These are phyloP conservation scores for Platanthera guangdongensis DNA, from an alignment of 106 monocot species.

Conservation along the genomic window DNA sequence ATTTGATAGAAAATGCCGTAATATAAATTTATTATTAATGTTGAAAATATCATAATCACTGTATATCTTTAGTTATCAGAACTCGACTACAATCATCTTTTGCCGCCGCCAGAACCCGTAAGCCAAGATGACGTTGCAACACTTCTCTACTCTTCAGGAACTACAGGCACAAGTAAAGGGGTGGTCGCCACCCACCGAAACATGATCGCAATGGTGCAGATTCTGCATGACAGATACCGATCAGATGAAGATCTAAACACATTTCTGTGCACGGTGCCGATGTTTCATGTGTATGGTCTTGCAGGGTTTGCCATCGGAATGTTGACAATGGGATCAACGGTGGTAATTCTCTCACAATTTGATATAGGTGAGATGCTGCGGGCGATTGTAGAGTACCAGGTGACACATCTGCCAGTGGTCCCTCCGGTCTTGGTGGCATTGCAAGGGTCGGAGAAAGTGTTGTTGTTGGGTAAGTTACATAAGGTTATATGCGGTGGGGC, in stretches of 20 bases:
- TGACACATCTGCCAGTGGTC: conserved; percentile 53
- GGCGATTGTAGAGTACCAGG: conserved; percentile 35
- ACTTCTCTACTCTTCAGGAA: conserved; percentile 84
- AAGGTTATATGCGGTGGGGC: conserved; percentile 62
- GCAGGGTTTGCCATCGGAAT: conserved; percentile 55
- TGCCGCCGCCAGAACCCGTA: background rate
- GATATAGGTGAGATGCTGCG: conserved; percentile 62
- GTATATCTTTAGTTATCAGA: too few species aligned
- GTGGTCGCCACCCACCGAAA: conserved; percentile 72
- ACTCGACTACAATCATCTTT: background rate
- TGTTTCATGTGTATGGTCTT: conserved; percentile 91
- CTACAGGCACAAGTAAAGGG: conserved; percentile 77
- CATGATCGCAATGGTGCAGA: conserved; percentile 59
- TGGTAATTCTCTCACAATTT: conserved; percentile 63
- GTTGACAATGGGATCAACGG: conserved; percentile 53
- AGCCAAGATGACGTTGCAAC: conserved; percentile 60
- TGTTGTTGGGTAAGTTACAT: conserved; percentile 31
- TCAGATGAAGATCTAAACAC: conserved; percentile 22
- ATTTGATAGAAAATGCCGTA: too few species aligned
- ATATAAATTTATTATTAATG: too few species aligned
- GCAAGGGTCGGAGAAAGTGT: conserved; percentile 4
- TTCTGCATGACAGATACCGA: conserved; percentile 37
- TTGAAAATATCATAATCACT: too few species aligned
- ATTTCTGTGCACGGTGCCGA: conserved; percentile 82
- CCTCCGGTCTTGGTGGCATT: conserved; percentile 79